Percentiles rank a stretch among this genome's conserved stretches.
Evolutionary conservation across 1,284 basidiomycete genomes (phyloP).

Genomic region (Heterobasidion parviporum): DNA sequence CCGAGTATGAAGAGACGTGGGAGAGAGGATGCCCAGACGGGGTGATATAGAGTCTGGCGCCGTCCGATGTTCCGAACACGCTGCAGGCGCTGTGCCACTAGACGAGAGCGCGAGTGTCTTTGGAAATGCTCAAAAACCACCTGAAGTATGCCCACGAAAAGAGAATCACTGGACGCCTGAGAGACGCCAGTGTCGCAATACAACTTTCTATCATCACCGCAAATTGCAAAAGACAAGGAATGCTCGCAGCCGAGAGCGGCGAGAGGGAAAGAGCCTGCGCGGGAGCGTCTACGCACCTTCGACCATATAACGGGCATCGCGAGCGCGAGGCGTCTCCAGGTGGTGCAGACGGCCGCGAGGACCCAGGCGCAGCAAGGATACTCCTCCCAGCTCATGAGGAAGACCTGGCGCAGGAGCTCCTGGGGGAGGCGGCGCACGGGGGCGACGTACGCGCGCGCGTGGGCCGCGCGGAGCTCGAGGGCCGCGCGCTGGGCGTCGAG

Average conservation of each 20-base stretch:
- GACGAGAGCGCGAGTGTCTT: too few species aligned
- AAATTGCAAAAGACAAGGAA: too few species aligned
- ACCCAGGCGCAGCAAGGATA: conserved; percentile 65
- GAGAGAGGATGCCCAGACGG: too few species aligned
- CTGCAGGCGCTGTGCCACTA: too few species aligned
- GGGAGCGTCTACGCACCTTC: conserved; percentile 39
- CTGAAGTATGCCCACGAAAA: too few species aligned
- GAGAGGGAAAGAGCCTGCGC: not conserved
- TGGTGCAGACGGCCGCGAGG: conserved; percentile 50
- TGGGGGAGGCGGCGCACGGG: conserved; percentile 59
- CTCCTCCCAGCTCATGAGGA: conserved; percentile 56
- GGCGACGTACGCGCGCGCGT: conserved; percentile 51
- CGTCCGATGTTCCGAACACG: too few species aligned
- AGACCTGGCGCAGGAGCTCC: conserved; percentile 60
- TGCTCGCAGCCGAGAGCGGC: too few species aligned
- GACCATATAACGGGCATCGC: conserved; percentile 64
- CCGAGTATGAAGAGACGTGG: too few species aligned
- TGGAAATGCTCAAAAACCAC: too few species aligned
- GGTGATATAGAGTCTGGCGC: too few species aligned
- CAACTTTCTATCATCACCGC: not conserved
- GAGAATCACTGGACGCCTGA: too few species aligned
- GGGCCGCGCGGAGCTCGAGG: conserved; percentile 39
- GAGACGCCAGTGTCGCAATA: not conserved
- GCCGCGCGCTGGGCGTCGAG: conserved; percentile 38
- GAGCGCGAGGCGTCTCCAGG: conserved; percentile 55